Evolutionary conservation across 2,329 filamentous ascomycete species (phyloP), one percentile per base, ranked within the genome.

Genomic region (Aureobasidium sp.): DNA sequence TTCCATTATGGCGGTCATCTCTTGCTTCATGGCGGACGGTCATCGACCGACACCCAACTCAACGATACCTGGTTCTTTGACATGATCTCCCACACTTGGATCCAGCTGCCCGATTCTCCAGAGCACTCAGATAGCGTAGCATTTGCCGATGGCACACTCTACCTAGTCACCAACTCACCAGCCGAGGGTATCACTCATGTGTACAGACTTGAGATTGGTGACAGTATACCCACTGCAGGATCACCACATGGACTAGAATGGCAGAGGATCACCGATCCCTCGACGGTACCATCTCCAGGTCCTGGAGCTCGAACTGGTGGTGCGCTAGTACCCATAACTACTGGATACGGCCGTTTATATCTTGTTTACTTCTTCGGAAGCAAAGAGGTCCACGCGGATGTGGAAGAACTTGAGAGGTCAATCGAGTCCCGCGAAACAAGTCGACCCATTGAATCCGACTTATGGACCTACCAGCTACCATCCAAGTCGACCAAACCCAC

Each of bases 61-160:
- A 77, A 79, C 12, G 91, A 96, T 70, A 74, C 92, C 6, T 96
- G 91, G 91, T 84, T 84, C 0, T 95, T 95, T 71, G 85, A 88
- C 69, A 74, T 93, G 27, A 77, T 77, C 52, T 80, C 79, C 8
- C 77, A 80, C 59, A 78, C 80, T 1, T 96, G 91, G 91, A 84
- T 79, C 43, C 80, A 87, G 69, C 79, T 90, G 15, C 67, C 69
- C 3, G 67, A 66, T 51, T 69, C 70, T 9, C 71, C 71, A n/a
- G 66, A 70, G 8, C 65, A 64, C 3, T 69, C 66, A 7, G 63
- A 72, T 1, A 76, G 74, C 59, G 73, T 72, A 17, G 70, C 75
- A 1, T 57, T 77, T 26, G 64, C 68, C 3, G 72, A 75, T 37
- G 71, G 74, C 10, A 69, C 72, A 7, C 67, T 79, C 6, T 77